These are phyloP conservation scores for Corylus heterophylla DNA, from an alignment of 306 rosid species.

Conservation along the genomic window DNA sequence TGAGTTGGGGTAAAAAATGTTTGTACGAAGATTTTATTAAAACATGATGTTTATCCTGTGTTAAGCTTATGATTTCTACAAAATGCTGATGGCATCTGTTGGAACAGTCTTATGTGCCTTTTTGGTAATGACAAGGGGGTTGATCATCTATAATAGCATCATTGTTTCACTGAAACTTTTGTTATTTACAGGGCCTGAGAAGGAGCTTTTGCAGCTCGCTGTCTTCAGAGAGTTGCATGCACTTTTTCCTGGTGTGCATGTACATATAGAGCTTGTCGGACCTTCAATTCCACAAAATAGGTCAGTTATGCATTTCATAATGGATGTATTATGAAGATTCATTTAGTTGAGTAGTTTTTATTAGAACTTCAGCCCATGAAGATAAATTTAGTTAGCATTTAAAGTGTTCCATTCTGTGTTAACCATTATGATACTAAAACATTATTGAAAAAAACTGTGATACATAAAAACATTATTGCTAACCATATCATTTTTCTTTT, in stretches of 20 bases:
- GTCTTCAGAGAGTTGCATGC: conserved; percentile 75
- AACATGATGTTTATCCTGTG: background rate
- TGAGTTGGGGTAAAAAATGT: background rate
- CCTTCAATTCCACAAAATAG: conserved; percentile 75
- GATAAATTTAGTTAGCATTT: background rate
- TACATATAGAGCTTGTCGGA: conserved; percentile 77
- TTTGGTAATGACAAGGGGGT: conserved; percentile 1
- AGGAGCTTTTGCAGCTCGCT: conserved; percentile 79
- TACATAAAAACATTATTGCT: background rate
- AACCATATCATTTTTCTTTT: background rate
- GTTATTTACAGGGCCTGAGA: conserved; percentile 74
- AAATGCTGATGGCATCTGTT: background rate
- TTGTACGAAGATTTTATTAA: background rate
- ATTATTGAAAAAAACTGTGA: background rate
- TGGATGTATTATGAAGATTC: conserved; percentile 10
- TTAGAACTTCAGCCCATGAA: background rate
- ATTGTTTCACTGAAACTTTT: conserved; percentile 12
- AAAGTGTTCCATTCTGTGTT: background rate
- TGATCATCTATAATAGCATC: conserved; percentile 6
- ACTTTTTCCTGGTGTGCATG: conserved; percentile 63
- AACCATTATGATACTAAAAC: background rate
- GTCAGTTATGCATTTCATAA: conserved; percentile 41
- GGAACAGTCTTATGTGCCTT: background rate
- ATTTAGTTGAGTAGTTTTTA: background rate
- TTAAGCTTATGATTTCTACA: background rate